These are phyloP conservation scores for Sordariomycetes sp. DNA, from an alignment of 2,329 filamentous ascomycete genomes.

Conservation along the genomic window DNA sequence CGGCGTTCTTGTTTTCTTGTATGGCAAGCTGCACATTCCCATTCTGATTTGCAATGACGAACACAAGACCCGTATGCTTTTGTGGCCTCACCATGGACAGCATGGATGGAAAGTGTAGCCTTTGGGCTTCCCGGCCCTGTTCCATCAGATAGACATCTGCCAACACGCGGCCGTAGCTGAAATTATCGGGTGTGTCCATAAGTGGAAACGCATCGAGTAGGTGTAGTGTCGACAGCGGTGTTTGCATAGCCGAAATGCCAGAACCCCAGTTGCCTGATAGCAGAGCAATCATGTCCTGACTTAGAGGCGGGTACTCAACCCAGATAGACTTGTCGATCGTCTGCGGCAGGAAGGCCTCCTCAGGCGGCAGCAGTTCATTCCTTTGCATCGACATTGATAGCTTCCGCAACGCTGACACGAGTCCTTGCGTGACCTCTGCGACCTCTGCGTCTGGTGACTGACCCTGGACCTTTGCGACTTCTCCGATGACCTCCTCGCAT, in stretches of 20 bases:
- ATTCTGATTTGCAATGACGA: slow-evolving; percentile 71
- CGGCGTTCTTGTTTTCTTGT: slow-evolving; percentile 56
- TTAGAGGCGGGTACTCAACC: slow-evolving; percentile 67
- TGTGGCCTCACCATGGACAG: slow-evolving; percentile 66
- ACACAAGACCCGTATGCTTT: slow-evolving; percentile 59
- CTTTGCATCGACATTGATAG: slow-evolving; percentile 75
- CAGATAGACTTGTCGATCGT: slow-evolving; percentile 75
- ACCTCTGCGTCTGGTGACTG: slow-evolving; percentile 35
- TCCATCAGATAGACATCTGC: slow-evolving; percentile 70
- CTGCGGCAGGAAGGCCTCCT: slow-evolving; percentile 61
- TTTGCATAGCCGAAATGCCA: slow-evolving; percentile 36
- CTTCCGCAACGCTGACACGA: slow-evolving; percentile 61
- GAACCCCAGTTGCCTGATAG: slow-evolving; percentile 53
- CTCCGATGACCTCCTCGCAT: slow-evolving; percentile 42
- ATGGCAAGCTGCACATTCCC: slow-evolving; percentile 68
- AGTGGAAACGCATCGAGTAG: slow-evolving; percentile 65
- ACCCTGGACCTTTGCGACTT: slow-evolving; percentile 33
- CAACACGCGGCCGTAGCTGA: slow-evolving; percentile 71
- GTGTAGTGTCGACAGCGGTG: slow-evolving; percentile 35
- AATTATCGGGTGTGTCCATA: slow-evolving; percentile 63
- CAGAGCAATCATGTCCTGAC: slow-evolving; percentile 61
- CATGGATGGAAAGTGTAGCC: slow-evolving; percentile 62
- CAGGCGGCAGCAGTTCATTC: slow-evolving; percentile 67
- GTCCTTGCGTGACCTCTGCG: slow-evolving; percentile 41
- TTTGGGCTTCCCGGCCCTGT: slow-evolving; percentile 57